Conservation (phyloP, 768 basidiomycete genomes). For the Polyporus arcularius region DNA sequence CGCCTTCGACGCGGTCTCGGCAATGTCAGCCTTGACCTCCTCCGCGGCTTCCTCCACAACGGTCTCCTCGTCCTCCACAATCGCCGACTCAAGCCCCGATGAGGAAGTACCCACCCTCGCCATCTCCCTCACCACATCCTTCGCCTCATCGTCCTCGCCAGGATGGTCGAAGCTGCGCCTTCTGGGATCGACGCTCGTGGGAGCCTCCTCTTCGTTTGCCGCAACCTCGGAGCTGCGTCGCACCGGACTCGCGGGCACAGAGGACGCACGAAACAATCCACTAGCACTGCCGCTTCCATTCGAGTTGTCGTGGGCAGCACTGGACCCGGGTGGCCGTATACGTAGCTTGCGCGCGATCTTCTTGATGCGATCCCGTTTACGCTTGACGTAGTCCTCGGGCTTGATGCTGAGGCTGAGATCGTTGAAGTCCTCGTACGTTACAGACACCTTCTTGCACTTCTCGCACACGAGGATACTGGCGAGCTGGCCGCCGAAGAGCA, state of each 20-base stretch:
- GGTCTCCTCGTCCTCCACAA: slow-evolving; percentile 12
- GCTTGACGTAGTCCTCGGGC: slow-evolving; percentile 72
- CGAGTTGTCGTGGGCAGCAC: neutral
- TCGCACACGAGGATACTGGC: slow-evolving; percentile 94
- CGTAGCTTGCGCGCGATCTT: slow-evolving; percentile 69
- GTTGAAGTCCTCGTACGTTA: slow-evolving; percentile 92
- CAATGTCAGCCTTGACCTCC: slow-evolving; percentile 3
- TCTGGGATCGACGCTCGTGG: slow-evolving; percentile 36
- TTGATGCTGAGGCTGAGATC: slow-evolving; percentile 91
- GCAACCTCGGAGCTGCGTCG: slow-evolving; percentile 35
- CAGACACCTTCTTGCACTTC: slow-evolving; percentile 89
- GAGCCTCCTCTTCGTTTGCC: slow-evolving; percentile 42
- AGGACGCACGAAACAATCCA: slow-evolving; percentile 46
- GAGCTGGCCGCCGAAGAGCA: slow-evolving; percentile 87
- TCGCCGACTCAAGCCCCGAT: slow-evolving; percentile 1
- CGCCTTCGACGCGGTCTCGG: slow-evolving; percentile 20
- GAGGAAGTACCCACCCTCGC: neutral
- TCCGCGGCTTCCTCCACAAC: neutral
- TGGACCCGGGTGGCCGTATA: slow-evolving; percentile 17
- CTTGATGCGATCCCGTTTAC: slow-evolving; percentile 78
- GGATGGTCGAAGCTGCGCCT: slow-evolving; percentile 47
- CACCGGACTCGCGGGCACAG: slow-evolving; percentile 51
- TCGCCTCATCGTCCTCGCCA: slow-evolving; percentile 12
- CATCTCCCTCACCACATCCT: slow-evolving; percentile 18
- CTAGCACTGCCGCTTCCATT: slow-evolving; percentile 2